A percentile compares a stretch with the other conserved stretches of the same genome.
Conservation (phyloP, 139 green algal genomes). For the Volvox reticuliferus region DNA sequence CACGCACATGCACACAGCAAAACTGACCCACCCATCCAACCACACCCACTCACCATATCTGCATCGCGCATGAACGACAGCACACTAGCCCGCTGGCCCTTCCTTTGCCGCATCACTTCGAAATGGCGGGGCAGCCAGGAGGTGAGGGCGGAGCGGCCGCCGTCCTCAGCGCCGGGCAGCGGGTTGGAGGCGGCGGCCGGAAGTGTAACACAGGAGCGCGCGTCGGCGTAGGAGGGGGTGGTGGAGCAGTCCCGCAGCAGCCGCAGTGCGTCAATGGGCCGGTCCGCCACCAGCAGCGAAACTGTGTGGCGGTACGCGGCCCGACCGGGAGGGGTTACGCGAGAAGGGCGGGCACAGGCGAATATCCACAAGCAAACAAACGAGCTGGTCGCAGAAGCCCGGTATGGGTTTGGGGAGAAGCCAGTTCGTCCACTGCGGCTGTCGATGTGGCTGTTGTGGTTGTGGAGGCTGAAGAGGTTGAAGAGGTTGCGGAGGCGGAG, state of each 20-base stretch:
- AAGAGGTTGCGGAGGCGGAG: too few species aligned
- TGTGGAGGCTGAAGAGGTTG: too few species aligned
- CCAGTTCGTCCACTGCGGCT: too few species aligned
- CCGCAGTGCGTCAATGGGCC: conserved; percentile 30
- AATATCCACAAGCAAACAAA: too few species aligned
- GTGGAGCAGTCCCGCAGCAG: conserved; percentile 24
- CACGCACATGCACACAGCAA: too few species aligned
- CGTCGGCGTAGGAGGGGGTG: conserved; percentile 22
- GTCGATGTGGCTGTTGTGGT: too few species aligned
- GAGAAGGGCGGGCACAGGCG: neutral
- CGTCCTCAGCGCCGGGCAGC: neutral
- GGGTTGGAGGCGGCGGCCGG: conserved; percentile 1
- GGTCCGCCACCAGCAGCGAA: conserved; percentile 12
- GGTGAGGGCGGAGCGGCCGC: conserved; percentile 20
- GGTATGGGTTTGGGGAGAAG: too few species aligned
- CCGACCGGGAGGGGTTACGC: neutral
- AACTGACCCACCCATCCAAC: too few species aligned
- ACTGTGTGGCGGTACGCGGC: neutral
- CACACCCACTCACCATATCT: conserved; percentile 27
- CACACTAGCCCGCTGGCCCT: conserved; percentile 15
- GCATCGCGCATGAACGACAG: conserved; percentile 19
- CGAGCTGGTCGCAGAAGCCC: too few species aligned
- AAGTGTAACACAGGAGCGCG: neutral
- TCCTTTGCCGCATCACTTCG: neutral
- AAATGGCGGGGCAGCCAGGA: conserved; percentile 19